Base-by-base conservation (phyloP, 2,329 filamentous ascomycete species). In the Macrophomina pseudophaseolina region DNA sequence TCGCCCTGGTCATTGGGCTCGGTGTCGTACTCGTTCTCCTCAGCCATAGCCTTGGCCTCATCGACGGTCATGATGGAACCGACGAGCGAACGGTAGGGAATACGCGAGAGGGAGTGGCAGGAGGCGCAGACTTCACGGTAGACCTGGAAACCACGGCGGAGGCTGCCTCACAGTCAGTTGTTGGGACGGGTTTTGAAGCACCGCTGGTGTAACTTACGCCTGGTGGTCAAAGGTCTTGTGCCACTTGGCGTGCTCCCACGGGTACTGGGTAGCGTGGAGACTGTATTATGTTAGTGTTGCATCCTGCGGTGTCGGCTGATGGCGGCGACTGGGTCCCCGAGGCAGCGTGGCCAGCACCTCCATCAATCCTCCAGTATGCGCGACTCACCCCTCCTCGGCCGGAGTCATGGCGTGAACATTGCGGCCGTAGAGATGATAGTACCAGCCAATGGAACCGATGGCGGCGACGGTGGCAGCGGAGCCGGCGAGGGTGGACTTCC, bases 141-240 rank as follows among this genome's bases (percentile, higher is more conserved):
- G 79, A 99, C 95, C 85, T 97, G 94, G 89, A 98, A 99, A 83
- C 95, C 95, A 85, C 95, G 94, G 81, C 95, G 95, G 73, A 99
- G 93, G 76, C 94, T 97, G 72, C 7, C 54, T 58, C 44, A 64
- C 23, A 14, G 32, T 40, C 28, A 48, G 67, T 35, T 48, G 42
- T 28, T 38, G 58, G 14, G 58, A 38, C n/a, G 44, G 42, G 58
- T 32, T 51, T 28, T 5, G n/a, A 23, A 62, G 49, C 30, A 30
- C 63, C 52, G 42, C 52, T 40, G 40, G 33, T 18, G 53, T 12
- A 14, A 85, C 93, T 90, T 90, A 97, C 92, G 93, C 90, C 83
- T 91, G 90, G 84, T 98, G 94, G 78, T 99, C 95, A 80, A 94
- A 99, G 74, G 95, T 97, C 88, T 97, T 97, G 82, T 89, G 85